phyloP scores from a whole-genome alignment of 306 rosid species.

The Malus fusca region DNA sequence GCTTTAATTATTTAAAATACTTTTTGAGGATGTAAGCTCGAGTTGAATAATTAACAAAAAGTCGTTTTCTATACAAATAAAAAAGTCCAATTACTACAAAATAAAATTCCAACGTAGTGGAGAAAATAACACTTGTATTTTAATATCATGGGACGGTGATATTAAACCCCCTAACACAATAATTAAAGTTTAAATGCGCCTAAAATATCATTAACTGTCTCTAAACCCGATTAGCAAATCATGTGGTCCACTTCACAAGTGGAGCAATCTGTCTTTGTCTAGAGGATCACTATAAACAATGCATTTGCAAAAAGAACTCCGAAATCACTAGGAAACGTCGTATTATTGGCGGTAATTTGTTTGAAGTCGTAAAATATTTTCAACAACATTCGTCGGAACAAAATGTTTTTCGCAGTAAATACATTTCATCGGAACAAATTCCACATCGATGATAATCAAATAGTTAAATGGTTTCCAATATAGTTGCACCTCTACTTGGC shows the following conservation, averaged over 20 bases:
- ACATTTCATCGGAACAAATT: neutral
- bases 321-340: no score
- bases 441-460: neutral
- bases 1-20: no score
- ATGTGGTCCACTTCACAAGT: conserved; percentile 8
- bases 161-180: neutral
- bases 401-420: neutral
- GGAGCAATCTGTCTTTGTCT: neutral
- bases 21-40: neutral
- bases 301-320: no score
- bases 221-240: neutral
- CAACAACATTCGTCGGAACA: no score
- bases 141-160: no score
- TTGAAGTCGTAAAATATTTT: no score
- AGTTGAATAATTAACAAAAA: neutral
- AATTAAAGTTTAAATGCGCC: neutral
- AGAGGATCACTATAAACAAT: neutral
- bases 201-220: neutral
- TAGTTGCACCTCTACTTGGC: neutral
- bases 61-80: no score
- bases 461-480: neutral
- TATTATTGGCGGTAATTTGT: no score
- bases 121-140: neutral
- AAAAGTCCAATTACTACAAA: no score
- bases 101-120: neutral